Evolutionary conservation across 306 rosid species (phyloP).

Genomic region (Pyrus communis): DNA sequence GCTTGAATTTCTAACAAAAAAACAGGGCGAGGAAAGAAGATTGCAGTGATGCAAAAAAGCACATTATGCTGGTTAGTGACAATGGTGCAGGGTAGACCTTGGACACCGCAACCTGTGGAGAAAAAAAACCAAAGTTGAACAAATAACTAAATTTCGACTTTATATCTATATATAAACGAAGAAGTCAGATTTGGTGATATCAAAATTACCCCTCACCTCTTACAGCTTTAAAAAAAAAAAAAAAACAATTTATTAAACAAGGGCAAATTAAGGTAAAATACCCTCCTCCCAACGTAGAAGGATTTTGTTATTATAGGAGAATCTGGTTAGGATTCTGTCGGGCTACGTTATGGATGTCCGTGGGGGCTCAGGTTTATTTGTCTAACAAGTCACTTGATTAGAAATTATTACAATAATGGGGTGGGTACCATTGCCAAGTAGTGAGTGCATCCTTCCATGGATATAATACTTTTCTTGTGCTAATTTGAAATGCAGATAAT

Average conservation of each 20-base stretch:
- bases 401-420: too few species aligned
- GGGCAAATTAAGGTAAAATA: too few species aligned
- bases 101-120: constrained; percentile 15
- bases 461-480: not conserved
- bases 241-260: too few species aligned
- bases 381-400: too few species aligned
- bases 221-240: too few species aligned
- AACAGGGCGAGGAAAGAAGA: constrained; percentile 22
- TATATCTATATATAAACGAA: not conserved
- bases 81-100: constrained; percentile 26
- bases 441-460: constrained; percentile 11
- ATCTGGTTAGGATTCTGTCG: too few species aligned
- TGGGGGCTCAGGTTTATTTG: too few species aligned
- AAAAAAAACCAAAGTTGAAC: not conserved
- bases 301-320: too few species aligned
- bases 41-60: constrained; percentile 32
- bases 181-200: too few species aligned
- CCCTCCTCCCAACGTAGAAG: too few species aligned
- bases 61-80: constrained; percentile 16
- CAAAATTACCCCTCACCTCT: too few species aligned
- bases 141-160: not conserved
- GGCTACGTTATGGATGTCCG: too few species aligned
- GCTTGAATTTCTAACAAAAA: constrained; percentile 13
- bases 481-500: not conserved
- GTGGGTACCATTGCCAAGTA: constrained; percentile 7